Evolutionary conservation across 768 basidiomycete species (phyloP), one percentile per base, ranked within the genome.

Genomic region (Termitomyces sp.): DNA sequence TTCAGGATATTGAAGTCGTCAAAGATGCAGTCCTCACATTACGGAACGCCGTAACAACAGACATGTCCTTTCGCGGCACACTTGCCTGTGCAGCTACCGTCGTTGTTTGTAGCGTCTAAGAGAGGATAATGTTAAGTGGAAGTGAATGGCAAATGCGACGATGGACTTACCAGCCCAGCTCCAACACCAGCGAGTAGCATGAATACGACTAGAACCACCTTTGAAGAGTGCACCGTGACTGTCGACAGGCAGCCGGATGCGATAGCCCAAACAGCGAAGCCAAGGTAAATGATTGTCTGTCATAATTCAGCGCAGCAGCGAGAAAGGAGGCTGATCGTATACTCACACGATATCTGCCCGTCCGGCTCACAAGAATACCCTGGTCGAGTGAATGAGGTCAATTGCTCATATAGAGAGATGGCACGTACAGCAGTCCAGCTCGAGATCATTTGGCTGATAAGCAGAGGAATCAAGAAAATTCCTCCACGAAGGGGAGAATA

Each of bases 61-160:
- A 84, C 87, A 90, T 88, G 57, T 91, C 88, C 40, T 74, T 74
- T 38, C 88, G 70, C 0, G 80, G 68, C 0, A 90, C 88, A 24
- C 85, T 83, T 0, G 87, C 87, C 64, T 91, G 89, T 7, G 81
- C 84, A 0, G 85, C 85, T 7, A 88, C 81, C 0, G 85, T 88
- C 0, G 84, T 86, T 0, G 84, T 86, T 64, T 81, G 80, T 14
- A 80, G 61, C 0, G 80, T 83, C 79, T 83, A 48, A 47, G 17
- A 9, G 49, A 43, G n/a, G 34, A 9, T 19, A 11, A 11, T 34
- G 15, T 15, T 30, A 3, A 28, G 28, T 2, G 34, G 8, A 15
- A 12, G 12, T 1, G 17, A 7, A 26, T 10, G 14, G 10, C 17
- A 2, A 58, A 68, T 65, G 10, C 61, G 58, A 68, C 75, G 41